Evolutionary conservation across 192 early-diverging fungal genomes (phyloP).

Genomic region (Podila epigama): DNA sequence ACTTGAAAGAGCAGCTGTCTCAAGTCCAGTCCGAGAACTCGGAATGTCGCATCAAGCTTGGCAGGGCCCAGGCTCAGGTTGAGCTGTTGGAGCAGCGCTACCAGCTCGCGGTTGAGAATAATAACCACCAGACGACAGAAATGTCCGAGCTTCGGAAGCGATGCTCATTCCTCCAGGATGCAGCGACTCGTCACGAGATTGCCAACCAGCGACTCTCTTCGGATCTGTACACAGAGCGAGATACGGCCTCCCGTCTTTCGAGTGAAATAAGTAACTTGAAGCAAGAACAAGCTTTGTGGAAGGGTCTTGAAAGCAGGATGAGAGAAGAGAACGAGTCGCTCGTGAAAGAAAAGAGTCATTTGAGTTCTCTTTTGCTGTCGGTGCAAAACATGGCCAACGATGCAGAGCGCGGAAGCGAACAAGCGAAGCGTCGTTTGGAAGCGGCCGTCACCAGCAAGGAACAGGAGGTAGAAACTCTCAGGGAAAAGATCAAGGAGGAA

Average conservation of each 20-base stretch:
- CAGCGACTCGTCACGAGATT: constrained; percentile 64
- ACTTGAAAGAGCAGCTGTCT: constrained; percentile 62
- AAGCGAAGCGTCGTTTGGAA: constrained; percentile 52
- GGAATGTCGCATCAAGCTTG: constrained; percentile 69
- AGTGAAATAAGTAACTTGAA: constrained; percentile 60
- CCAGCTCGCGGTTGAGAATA: constrained; percentile 61
- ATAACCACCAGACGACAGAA: constrained; percentile 64
- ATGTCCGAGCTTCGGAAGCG: constrained; percentile 67
- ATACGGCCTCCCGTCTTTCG: constrained; percentile 52
- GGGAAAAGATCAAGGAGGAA: constrained; percentile 57
- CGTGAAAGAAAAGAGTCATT: constrained; percentile 57
- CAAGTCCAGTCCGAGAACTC: constrained; percentile 61
- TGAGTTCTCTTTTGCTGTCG: constrained; percentile 57
- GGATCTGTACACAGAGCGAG: constrained; percentile 56
- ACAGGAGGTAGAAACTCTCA: constrained; percentile 52
- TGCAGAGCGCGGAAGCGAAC: constrained; percentile 45
- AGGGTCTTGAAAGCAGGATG: constrained; percentile 57
- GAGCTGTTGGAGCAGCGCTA: constrained; percentile 67
- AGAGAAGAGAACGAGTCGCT: constrained; percentile 59
- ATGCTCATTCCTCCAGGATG: constrained; percentile 56
- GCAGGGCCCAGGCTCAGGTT: constrained; percentile 65
- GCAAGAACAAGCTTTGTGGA: constrained; percentile 63
- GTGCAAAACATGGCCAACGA: constrained; percentile 65
- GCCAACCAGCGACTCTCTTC: constrained; percentile 65
- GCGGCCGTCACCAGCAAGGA: constrained; percentile 49